Percentiles rank a stretch among this genome's conserved stretches.
phyloP scores from a whole-genome alignment of 192 early-diverging fungal genomes.

The Coemansia sp. region DNA sequence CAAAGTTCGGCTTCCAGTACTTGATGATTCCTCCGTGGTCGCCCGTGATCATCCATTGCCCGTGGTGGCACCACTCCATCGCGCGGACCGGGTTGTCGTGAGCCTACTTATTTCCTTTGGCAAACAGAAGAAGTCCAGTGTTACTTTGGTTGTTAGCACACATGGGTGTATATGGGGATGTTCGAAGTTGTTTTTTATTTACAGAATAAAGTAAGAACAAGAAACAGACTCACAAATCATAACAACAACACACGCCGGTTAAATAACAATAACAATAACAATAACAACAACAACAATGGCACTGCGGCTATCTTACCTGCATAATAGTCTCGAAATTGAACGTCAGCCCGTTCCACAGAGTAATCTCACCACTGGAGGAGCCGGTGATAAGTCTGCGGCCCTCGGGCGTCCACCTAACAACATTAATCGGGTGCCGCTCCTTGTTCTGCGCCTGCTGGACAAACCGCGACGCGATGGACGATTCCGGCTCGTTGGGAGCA shows the following conservation, averaged over 20 bases:
- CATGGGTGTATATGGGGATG: no score
- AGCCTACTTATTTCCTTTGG: slow-evolving; percentile 32
- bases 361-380: slow-evolving; percentile 92
- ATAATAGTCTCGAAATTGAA: slow-evolving; percentile 99
- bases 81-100: slow-evolving; percentile 92
- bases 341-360: slow-evolving; percentile 94
- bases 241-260: no score
- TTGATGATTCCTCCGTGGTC: slow-evolving; percentile 93
- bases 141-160: no score
- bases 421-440: slow-evolving; percentile 85
- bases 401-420: slow-evolving; percentile 95
- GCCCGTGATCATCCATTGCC: slow-evolving; percentile 92
- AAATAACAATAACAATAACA: no score
- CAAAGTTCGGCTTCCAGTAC: slow-evolving; percentile 98
- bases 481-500: slow-evolving; percentile 40
- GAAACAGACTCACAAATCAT: no score
- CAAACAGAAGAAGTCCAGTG: no score
- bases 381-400: slow-evolving; percentile 92
- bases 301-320: slow-evolving; percentile 54
- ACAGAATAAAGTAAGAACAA: neutral
- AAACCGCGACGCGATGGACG: slow-evolving; percentile 39
- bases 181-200: neutral
- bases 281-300: no score
- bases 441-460: slow-evolving; percentile 76
- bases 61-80: slow-evolving; percentile 97